A percentile compares a stretch with the other conserved stretches of the same genome.
phyloP scores from a whole-genome alignment of 345 rosid genomes.

The Corchorus capsularis region DNA sequence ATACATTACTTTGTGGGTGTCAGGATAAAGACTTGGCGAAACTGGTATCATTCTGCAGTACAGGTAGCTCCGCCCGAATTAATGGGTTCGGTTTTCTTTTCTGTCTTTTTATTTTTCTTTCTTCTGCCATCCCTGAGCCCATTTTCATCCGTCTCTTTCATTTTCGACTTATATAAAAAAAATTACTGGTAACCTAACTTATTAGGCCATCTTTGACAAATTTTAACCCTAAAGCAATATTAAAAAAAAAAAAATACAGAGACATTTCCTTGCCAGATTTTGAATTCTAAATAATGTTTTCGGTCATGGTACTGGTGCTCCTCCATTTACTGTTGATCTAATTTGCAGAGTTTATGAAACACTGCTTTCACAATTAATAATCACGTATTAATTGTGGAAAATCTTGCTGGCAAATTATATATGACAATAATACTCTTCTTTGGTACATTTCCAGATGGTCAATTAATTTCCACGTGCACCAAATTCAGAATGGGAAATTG shows the following conservation, averaged over 20 bases:
- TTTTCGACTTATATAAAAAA: neutral
- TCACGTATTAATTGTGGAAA: neutral
- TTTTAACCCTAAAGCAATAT: neutral
- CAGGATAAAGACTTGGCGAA: conserved; percentile 40
- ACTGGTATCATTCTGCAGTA: conserved; percentile 18
- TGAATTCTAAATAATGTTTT: neutral
- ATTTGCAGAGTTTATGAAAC: neutral
- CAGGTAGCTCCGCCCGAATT: conserved; percentile 25
- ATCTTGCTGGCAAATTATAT: neutral
- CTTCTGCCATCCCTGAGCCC: neutral
- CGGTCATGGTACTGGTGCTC: too few species aligned
- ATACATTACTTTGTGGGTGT: conserved; percentile 28
- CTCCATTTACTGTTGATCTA: neutral
- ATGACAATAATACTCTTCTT: conserved; percentile 5
- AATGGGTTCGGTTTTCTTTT: conserved; percentile 18
- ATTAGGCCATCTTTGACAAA: neutral
- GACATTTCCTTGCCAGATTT: neutral
- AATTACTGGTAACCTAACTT: neutral
- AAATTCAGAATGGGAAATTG: neutral
- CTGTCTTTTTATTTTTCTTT: neutral
- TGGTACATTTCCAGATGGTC: conserved; percentile 6
- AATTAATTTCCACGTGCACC: conserved; percentile 17
- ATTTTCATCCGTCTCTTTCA: conserved; percentile 21
- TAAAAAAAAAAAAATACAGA: neutral
- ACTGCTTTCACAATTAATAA: conserved; percentile 15